Base-by-base conservation (phyloP, 805 yeast genomes). In the Candida glaebosa region DNA sequence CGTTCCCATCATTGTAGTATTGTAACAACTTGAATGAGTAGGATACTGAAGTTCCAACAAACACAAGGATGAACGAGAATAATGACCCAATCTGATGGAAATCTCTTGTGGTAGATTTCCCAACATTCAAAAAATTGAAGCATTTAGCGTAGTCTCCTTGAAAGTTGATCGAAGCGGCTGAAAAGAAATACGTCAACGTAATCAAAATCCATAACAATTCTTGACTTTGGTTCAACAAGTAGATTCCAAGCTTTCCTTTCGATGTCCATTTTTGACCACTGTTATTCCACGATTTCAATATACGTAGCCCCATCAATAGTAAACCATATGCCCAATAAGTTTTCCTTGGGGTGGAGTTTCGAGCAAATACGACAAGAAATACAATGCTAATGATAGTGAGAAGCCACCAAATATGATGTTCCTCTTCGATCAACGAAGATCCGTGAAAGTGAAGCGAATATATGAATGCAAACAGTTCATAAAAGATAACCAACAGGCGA, bases 381-480 rank as follows among this genome's bases (percentile, higher is more conserved):
- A 49, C 24, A 3, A 52, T 41, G 25, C 45, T 45, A 10, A 53
- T 36, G 1, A 58, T 39, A 3, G 62, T 50, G 14, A 63, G 52
- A 22, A 58, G 85, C 87, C 95, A 93, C 99, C 99, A 93, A 14
- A 90, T 60, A 56, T 90, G 96, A 56, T 93, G 95, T 56, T 93
- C 99, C 59, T 93, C 99, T 55, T 93, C 99, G 14, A 93, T 84
- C 43, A 90, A 70, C 3, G 73, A 67, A 3, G 74, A 68, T 19
- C 96, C 90, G 45, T 95, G 87, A 8, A 90, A 96, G 64, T 90
- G 87, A 48, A 83, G 73, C 0, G 87, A 72, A 49, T 63, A 69
- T 2, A 56, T 12, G 0, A 69, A 28, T 2, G 82, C 75, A 40
- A 81, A 72, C 0, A 68, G 36, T 31, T 72, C 33, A 15, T 66